Evolutionary conservation across 2,329 filamentous ascomycete species (phyloP).

Genomic region (Septoria linicola): DNA sequence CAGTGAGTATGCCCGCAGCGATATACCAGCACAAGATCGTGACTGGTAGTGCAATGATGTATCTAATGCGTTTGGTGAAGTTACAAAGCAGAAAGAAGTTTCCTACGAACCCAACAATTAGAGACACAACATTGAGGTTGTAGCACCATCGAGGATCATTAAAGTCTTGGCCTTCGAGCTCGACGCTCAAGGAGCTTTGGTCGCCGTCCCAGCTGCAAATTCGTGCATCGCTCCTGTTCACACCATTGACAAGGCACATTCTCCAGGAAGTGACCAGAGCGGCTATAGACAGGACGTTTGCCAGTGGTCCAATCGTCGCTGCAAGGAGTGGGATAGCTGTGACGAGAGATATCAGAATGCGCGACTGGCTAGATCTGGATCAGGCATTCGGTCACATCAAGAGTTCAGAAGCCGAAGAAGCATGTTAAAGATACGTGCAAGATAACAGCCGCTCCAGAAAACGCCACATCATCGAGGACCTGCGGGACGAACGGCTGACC

Average conservation of each 20-base stretch:
- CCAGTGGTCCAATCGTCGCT: constrained; percentile 79
- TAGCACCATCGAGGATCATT: constrained; percentile 71
- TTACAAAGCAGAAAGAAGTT: constrained; percentile 84
- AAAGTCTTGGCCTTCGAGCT: constrained; percentile 57
- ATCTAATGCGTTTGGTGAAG: constrained; percentile 77
- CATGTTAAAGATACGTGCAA: too few species aligned
- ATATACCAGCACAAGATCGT: constrained; percentile 79
- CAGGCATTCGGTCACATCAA: too few species aligned
- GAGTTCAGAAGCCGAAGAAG: too few species aligned
- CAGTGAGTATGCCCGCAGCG: constrained; percentile 62
- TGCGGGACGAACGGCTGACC: too few species aligned
- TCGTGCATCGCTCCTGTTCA: constrained; percentile 46
- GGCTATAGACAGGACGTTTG: constrained; percentile 83
- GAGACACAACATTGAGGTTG: constrained; percentile 72
- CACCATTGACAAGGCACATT: constrained; percentile 50
- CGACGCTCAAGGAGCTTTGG: constrained; percentile 41
- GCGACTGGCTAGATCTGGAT: too few species aligned
- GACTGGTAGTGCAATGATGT: constrained; percentile 76
- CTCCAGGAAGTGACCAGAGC: constrained; percentile 81
- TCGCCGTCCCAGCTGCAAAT: constrained; percentile 31
- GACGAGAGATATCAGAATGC: too few species aligned
- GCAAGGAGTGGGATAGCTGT: constrained; percentile 62
- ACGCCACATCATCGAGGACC: too few species aligned
- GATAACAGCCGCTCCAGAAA: too few species aligned
- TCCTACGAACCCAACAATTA: constrained; percentile 71